Evolutionary conservation across 768 basidiomycete species (phyloP).

Genomic region (Tephrocybe sp.): DNA sequence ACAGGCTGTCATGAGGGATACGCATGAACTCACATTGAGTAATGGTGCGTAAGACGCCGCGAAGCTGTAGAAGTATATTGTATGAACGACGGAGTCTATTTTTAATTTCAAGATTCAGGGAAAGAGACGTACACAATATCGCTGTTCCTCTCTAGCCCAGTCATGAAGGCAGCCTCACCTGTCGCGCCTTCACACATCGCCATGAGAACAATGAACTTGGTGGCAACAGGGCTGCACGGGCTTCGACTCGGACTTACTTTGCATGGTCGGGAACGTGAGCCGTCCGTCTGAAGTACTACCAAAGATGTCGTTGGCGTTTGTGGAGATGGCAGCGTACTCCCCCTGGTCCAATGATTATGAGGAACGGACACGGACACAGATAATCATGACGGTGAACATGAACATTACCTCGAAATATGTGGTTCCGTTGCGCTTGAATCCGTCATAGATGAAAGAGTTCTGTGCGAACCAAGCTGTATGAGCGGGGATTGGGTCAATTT

Average conservation of each 20-base stretch:
- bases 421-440: slow-evolving; percentile 44
- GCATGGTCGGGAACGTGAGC: slow-evolving; percentile 48
- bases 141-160: slow-evolving; percentile 46
- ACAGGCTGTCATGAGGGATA: not conserved
- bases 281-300: slow-evolving; percentile 38
- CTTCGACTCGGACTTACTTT: slow-evolving; percentile 34
- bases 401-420: slow-evolving; percentile 41
- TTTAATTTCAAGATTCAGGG: not conserved
- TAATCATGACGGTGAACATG: slow-evolving; percentile 7
- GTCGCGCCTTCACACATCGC: slow-evolving; percentile 31
- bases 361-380: no score
- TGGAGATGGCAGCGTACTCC: slow-evolving; percentile 55
- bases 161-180: slow-evolving; percentile 64
- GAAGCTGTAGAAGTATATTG: slow-evolving; percentile 23
- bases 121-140: slow-evolving; percentile 29
- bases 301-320: slow-evolving; percentile 41
- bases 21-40: slow-evolving; percentile 32
- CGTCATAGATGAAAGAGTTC: slow-evolving; percentile 33
- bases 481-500: not conserved
- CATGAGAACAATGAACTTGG: not conserved
- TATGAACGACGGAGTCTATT: no score
- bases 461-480: slow-evolving; percentile 31
- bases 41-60: slow-evolving; percentile 55
- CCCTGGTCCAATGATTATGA: slow-evolving; percentile 26
- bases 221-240: not conserved